Conservation (phyloP, 345 rosid genomes). For the Linum trigynum region DNA sequence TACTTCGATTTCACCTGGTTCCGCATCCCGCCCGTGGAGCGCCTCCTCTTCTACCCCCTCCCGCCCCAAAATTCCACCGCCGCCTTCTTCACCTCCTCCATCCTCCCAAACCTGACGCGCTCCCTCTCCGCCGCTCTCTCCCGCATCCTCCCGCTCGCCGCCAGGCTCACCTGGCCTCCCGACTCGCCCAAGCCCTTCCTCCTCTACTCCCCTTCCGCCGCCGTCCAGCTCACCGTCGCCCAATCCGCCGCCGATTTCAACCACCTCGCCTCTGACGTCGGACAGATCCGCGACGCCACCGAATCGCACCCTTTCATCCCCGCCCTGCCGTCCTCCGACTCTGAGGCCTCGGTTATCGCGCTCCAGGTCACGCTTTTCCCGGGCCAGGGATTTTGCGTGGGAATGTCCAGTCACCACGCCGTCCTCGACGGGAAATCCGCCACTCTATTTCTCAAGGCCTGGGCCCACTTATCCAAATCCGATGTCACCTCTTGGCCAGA, state of each 20-base stretch:
- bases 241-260: not conserved
- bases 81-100: not conserved
- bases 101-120: not conserved
- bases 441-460: slow-evolving; percentile 3
- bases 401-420: not conserved
- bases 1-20: not conserved
- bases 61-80: not conserved
- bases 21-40: not conserved
- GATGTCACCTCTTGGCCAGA: not conserved
- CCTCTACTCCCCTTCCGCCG: not conserved
- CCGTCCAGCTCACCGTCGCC: not conserved
- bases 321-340: not conserved
- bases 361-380: slow-evolving; percentile 9
- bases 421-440: not conserved
- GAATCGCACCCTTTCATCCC: not conserved
- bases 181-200: not conserved
- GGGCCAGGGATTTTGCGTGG: slow-evolving; percentile 1
- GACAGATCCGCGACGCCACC: not conserved
- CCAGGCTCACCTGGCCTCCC: not conserved
- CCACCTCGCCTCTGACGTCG: not conserved
- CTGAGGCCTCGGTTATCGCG: not conserved
- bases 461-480: slow-evolving; percentile 2
- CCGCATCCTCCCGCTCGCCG: not conserved
- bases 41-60: not conserved
- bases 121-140: not conserved